Conservation (phyloP, 805 yeast species). For the Candida railenensis region DNA sequence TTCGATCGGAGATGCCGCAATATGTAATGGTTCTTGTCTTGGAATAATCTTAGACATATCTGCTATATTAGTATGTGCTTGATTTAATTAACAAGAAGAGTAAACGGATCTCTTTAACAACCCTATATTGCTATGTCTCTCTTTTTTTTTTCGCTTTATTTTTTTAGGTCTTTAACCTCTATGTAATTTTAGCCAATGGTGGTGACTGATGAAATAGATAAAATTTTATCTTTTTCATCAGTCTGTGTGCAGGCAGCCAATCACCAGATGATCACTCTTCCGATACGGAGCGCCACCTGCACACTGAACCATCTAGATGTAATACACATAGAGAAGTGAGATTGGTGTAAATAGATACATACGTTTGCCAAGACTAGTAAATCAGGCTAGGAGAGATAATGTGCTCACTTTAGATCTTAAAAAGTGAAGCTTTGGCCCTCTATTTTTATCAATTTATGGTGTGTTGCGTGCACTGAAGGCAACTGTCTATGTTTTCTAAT, state of each 20-base stretch:
- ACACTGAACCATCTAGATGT: neutral
- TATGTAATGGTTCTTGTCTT: slow-evolving; percentile 18
- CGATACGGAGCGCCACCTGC: slow-evolving; percentile 6
- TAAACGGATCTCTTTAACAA: neutral
- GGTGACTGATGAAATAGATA: slow-evolving; percentile 6
- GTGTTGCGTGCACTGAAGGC: too few species aligned
- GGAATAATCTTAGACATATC: slow-evolving; percentile 11
- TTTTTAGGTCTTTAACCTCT: too few species aligned
- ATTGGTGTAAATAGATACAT: neutral
- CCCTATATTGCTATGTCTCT: too few species aligned
- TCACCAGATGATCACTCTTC: slow-evolving; percentile 6
- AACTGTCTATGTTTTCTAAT: too few species aligned
- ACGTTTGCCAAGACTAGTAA: neutral
- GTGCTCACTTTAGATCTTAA: too few species aligned
- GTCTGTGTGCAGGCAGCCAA: slow-evolving; percentile 15
- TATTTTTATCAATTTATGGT: too few species aligned
- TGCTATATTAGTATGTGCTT: neutral
- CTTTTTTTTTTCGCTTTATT: neutral
- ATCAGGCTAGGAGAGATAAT: too few species aligned
- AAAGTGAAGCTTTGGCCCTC: too few species aligned
- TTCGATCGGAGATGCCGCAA: slow-evolving; percentile 10
- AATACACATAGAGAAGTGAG: neutral
- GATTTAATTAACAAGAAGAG: neutral
- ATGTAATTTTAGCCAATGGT: slow-evolving; percentile 6
- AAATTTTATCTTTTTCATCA: slow-evolving; percentile 32